phyloP scores from a whole-genome alignment of 331 rosid species.

The Dryas integrifolia region DNA sequence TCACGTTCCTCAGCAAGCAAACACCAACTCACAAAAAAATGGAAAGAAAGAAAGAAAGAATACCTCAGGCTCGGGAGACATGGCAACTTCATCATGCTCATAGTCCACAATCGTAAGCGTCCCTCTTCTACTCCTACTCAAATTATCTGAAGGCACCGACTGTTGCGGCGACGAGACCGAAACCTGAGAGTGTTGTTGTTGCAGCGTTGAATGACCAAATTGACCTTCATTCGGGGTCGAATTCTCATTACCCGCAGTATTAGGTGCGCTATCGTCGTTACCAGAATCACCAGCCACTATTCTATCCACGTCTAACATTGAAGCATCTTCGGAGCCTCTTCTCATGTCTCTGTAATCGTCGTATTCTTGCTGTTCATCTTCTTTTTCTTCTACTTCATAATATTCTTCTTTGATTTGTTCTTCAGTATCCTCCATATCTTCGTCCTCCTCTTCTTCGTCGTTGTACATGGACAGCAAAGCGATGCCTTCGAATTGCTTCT shows the following conservation, averaged over 20 bases:
- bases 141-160: slow-evolving; percentile 20
- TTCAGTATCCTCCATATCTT: slow-evolving; percentile 49
- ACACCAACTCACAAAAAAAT: neutral
- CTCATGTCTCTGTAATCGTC: slow-evolving; percentile 31
- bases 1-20: neutral
- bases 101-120: slow-evolving; percentile 75
- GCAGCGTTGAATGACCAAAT: slow-evolving; percentile 41
- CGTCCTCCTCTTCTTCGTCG: slow-evolving; percentile 49
- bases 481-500: slow-evolving; percentile 71
- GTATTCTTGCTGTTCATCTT: slow-evolving; percentile 11
- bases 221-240: slow-evolving; percentile 40
- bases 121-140: slow-evolving; percentile 38
- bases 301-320: slow-evolving; percentile 29
- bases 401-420: slow-evolving; percentile 2
- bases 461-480: slow-evolving; percentile 76
- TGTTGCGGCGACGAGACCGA: neutral
- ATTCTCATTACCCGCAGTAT: slow-evolving; percentile 23
- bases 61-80: slow-evolving; percentile 95
- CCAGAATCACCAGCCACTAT: slow-evolving; percentile 34
- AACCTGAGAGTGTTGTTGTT: slow-evolving; percentile 13
- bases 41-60: neutral
- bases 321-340: slow-evolving; percentile 40
- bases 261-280: slow-evolving; percentile 24
- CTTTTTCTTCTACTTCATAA: slow-evolving; percentile 17
- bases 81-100: slow-evolving; percentile 83